Conservation (phyloP, 2,329 filamentous ascomycete species). For the Plenodomus lindquistii region DNA sequence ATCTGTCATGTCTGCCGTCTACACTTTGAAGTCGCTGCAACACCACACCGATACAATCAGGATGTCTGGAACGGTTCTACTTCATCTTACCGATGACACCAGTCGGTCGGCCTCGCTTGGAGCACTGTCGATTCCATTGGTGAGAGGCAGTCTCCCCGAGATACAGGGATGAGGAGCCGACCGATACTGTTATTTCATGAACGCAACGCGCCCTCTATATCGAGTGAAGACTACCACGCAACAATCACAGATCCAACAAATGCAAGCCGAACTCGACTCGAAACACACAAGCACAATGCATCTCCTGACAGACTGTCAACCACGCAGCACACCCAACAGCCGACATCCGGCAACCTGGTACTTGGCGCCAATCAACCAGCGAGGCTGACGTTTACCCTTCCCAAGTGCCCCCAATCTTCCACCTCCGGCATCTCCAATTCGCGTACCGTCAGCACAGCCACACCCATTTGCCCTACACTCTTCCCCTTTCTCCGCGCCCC, state of each 20-base stretch:
- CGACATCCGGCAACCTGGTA: constrained; percentile 16
- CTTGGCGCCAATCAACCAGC: constrained; percentile 24
- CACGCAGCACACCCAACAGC: neutral
- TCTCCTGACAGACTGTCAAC: neutral
- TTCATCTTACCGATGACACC: neutral
- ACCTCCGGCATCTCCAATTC: constrained; percentile 25
- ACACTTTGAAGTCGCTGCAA: neutral
- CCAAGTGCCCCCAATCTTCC: constrained; percentile 13
- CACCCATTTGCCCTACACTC: constrained; percentile 3
- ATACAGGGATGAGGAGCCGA: neutral
- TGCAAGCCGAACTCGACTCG: too few species aligned
- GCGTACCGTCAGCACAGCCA: constrained; percentile 16
- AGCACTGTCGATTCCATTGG: neutral
- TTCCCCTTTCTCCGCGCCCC: neutral
- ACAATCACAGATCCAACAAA: too few species aligned
- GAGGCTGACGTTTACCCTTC: constrained; percentile 23
- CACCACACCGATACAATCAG: neutral
- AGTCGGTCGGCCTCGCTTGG: neutral
- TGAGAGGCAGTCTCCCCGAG: neutral
- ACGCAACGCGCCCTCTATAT: neutral
- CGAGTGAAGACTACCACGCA: neutral
- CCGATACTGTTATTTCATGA: neutral
- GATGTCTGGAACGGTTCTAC: neutral
- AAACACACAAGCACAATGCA: neutral
- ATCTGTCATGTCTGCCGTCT: neutral